phyloP scores from a whole-genome alignment of 805 yeast genomes.

The Millerozyma miso region DNA sequence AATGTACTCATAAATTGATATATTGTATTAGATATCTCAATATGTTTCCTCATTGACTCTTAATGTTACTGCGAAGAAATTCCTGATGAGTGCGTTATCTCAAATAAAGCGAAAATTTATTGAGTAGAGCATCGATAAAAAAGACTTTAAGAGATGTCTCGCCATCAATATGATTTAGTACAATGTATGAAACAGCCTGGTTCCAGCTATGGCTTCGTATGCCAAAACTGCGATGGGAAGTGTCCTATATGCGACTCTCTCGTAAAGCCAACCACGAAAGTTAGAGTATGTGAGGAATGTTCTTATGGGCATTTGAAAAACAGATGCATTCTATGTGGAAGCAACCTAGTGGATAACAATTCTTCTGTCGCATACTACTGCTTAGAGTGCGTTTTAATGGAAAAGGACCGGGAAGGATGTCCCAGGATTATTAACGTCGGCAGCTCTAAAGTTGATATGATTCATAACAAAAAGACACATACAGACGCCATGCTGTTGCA shows the following conservation, averaged over 20 bases:
- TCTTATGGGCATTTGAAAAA: slow-evolving; percentile 62
- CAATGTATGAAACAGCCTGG: slow-evolving; percentile 88
- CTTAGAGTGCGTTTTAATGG: slow-evolving; percentile 73
- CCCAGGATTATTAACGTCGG: slow-evolving; percentile 82
- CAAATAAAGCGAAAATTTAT: neutral
- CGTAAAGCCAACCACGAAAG: slow-evolving; percentile 66
- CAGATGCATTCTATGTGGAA: slow-evolving; percentile 78
- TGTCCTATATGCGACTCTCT: slow-evolving; percentile 89
- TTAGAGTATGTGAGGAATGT: slow-evolving; percentile 80
- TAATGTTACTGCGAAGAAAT: neutral
- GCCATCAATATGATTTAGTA: slow-evolving; percentile 81
- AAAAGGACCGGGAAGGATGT: slow-evolving; percentile 88
- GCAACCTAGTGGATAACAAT: slow-evolving; percentile 50
- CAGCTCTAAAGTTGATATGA: slow-evolving; percentile 62
- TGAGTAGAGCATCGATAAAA: no score
- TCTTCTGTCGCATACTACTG: slow-evolving; percentile 67
- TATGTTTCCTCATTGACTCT: neutral
- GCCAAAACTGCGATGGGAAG: slow-evolving; percentile 84
- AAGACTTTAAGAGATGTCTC: slow-evolving; percentile 64
- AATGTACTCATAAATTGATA: neutral
- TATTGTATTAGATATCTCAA: neutral
- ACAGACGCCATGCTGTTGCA: neutral
- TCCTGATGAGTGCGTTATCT: neutral
- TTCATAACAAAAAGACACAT: slow-evolving; percentile 49
- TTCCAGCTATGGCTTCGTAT: slow-evolving; percentile 59